Evolutionary conservation across 192 early-diverging fungal genomes (phyloP), one percentile per base, ranked within the genome.

Genomic region (Backusella morwellensis): DNA sequence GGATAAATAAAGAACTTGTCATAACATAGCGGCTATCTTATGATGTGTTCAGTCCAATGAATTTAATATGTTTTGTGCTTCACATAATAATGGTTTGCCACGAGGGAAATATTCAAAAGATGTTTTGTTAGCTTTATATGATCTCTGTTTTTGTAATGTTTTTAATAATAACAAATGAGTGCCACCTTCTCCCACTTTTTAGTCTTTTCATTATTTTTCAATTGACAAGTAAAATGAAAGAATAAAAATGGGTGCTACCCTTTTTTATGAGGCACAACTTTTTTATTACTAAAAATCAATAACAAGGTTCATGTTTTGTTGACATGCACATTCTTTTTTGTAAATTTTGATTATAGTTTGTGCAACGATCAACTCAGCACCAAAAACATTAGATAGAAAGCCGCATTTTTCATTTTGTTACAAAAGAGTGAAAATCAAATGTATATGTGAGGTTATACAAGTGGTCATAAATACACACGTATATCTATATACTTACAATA

Each of bases 201-300:
- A 63, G 1, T 63, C 32, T 0, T 26, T 63, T 14, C 11, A 0
- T 63, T 63, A 21, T 63, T 63, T 11, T 63, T 29, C 9, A 29
- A 29, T 63, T 29, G 26, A 21, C 47, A 50, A 29, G 21, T 23
- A 63, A 54, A 63, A 63, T 63, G 26, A 29, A 29, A 4, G 26
- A 9, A 29, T 63, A 63, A 29, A 63, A 29, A 63, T 63, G 21
- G 23, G 23, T 63, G 56, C 56, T 63, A 63, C 23, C 12, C 11
- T 63, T 19, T 50, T 50, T 19, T 50, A 50, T 63, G 56, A 63
- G 23, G 56, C 56, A 63, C 56, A 63, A 44, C 32, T 32, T 32
- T 50, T 14, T 63, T 63, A 63, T 63, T 63, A 63, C 56, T 63
- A 63, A 63, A 63, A 63, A 63, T 63, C 56, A 63, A 63, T 63